Conservation (phyloP, 306 rosid genomes). For the Bauhinia variegata region DNA sequence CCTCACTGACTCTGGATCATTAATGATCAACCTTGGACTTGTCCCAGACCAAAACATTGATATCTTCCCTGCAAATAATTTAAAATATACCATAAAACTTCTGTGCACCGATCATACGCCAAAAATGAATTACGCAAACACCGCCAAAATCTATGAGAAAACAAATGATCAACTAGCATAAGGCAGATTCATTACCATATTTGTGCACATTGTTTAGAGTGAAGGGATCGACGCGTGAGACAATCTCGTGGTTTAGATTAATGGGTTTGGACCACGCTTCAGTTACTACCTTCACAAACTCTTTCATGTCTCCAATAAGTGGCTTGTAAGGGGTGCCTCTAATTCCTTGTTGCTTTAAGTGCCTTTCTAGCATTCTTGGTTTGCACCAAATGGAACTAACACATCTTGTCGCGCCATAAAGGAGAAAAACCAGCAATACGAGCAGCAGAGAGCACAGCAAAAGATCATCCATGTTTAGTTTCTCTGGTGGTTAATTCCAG, state of each 20-base stretch:
- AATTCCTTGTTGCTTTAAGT: constrained; percentile 49
- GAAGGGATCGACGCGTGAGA: constrained; percentile 54
- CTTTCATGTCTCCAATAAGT: constrained; percentile 53
- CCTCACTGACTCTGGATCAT: constrained; percentile 47
- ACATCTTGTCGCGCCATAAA: constrained; percentile 40
- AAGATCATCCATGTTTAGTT: constrained; percentile 33
- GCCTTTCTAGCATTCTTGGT: constrained; percentile 53
- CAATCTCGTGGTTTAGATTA: constrained; percentile 45
- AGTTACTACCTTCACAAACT: constrained; percentile 40
- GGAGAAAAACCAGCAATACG: constrained; percentile 34
- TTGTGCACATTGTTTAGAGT: constrained; percentile 38
- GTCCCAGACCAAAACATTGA: constrained; percentile 59
- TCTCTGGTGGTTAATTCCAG: constrained; percentile 22
- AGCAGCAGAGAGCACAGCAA: constrained; percentile 25
- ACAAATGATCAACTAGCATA: background rate
- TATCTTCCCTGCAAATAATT: constrained; percentile 37
- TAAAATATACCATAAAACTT: background rate
- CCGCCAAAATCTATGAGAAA: background rate
- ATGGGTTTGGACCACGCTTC: constrained; percentile 63
- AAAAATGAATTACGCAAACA: too few relatives aligned
- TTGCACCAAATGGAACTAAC: constrained; percentile 48
- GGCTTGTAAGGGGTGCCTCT: constrained; percentile 55
- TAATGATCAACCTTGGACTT: constrained; percentile 54
- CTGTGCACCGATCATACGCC: too few relatives aligned
- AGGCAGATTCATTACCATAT: constrained; percentile 34